Percentiles rank a stretch among this genome's conserved stretches.
phyloP scores from a whole-genome alignment of 1,139 yeast genomes.

The Geotrichum phurueaensis region DNA sequence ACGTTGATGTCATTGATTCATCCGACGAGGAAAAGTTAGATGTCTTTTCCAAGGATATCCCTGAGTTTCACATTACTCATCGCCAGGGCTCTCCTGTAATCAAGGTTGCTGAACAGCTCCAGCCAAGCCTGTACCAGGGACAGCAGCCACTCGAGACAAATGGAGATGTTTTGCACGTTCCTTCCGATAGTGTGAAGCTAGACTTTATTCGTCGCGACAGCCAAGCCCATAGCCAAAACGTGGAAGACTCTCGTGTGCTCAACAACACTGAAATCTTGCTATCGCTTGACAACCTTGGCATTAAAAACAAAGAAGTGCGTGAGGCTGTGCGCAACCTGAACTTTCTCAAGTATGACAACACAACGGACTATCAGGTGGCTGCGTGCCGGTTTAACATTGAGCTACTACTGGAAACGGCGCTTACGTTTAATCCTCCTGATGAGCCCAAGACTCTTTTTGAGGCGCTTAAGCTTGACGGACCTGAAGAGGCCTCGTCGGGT shows the following conservation, averaged over 20 bases:
- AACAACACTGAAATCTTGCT: conserved; percentile 28
- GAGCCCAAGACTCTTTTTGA: neutral
- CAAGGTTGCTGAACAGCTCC: too few species aligned
- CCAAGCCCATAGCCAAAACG: conserved; percentile 7
- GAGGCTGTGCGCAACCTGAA: conserved; percentile 36
- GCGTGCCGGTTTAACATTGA: conserved; percentile 28
- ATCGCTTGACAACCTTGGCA: conserved; percentile 35
- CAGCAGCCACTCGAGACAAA: conserved; percentile 23
- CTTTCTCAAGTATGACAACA: conserved; percentile 28
- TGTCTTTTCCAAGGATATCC: conserved; percentile 37
- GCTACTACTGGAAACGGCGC: conserved; percentile 41
- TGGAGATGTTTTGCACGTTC: conserved; percentile 55
- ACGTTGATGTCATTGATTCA: conserved; percentile 52
- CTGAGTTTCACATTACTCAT: conserved; percentile 32
- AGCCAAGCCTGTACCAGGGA: too few species aligned
- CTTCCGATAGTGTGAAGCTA: conserved; percentile 64
- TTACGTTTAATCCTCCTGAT: conserved; percentile 16
- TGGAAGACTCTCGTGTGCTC: conserved; percentile 25
- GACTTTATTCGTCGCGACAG: conserved; percentile 55
- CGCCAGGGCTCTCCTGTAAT: neutral
- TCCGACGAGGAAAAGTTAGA: conserved; percentile 31
- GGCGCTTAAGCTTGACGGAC: too few species aligned
- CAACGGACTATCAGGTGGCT: conserved; percentile 27
- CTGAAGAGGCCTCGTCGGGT: too few species aligned
- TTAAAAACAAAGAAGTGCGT: conserved; percentile 28